phyloP scores from a whole-genome alignment of 495 filamentous ascomycete species.

The Aspergillus biplanus region DNA sequence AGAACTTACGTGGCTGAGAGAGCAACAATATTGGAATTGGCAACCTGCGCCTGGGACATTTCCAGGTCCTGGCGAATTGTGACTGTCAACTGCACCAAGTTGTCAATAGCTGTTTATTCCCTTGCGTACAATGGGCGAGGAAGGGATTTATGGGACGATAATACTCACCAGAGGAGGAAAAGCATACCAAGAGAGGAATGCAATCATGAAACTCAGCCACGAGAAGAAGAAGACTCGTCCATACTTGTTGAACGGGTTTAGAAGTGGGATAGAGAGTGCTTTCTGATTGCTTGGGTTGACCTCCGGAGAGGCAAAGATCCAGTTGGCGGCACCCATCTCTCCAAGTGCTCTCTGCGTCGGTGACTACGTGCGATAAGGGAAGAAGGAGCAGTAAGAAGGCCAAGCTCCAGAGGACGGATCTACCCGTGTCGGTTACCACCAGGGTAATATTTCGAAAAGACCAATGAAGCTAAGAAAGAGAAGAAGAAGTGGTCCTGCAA shows the following conservation, averaged over 20 bases:
- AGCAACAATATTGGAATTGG: slow-evolving; percentile 92
- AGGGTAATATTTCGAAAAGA: slow-evolving; percentile 2
- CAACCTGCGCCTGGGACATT: slow-evolving; percentile 71
- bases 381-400: slow-evolving; percentile 7
- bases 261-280: slow-evolving; percentile 75
- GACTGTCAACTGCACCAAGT: slow-evolving; percentile 59
- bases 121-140: not conserved
- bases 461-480: slow-evolving; percentile 9
- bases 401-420: slow-evolving; percentile 11
- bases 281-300: slow-evolving; percentile 79
- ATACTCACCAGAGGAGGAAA: slow-evolving; percentile 78
- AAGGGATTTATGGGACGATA: not conserved
- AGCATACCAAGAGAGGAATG: slow-evolving; percentile 88
- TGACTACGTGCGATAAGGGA: slow-evolving; percentile 1
- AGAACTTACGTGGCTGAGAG: slow-evolving; percentile 75
- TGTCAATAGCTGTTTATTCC: not conserved
- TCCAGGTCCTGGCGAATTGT: slow-evolving; percentile 79
- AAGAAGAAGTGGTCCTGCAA: not conserved
- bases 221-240: slow-evolving; percentile 93
- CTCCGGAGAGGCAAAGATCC: slow-evolving; percentile 43
- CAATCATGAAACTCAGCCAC: slow-evolving; percentile 94
- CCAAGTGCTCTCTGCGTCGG: no score
- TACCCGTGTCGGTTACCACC: slow-evolving; percentile 9
- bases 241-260: slow-evolving; percentile 82
- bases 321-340: slow-evolving; percentile 30